phyloP scores from a whole-genome alignment of 371 early-diverging fungal species.

The Coemansia sp. region DNA sequence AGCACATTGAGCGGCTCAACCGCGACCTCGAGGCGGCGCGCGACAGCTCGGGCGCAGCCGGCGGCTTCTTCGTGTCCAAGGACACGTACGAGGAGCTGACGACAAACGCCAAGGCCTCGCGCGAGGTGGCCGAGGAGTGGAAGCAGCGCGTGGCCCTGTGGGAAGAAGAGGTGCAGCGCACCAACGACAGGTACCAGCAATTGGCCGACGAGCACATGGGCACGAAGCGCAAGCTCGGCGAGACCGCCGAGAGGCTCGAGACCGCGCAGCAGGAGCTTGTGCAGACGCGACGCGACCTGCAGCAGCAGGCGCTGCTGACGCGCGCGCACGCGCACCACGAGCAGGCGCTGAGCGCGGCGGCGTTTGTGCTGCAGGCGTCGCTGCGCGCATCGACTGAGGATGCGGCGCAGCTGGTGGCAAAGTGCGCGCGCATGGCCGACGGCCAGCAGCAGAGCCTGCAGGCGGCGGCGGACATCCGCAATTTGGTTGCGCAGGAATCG shows the following conservation, averaged over 20 bases:
- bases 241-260: conserved; percentile 1
- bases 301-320: conserved; percentile 11
- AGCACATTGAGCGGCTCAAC: conserved; percentile 66
- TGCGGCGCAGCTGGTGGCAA: conserved; percentile 8
- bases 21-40: conserved; percentile 56
- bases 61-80: conserved; percentile 44
- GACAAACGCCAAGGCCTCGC: conserved; percentile 14
- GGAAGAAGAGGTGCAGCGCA: conserved; percentile 34
- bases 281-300: background rate
- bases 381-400: conserved; percentile 9
- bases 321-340: conserved; percentile 32
- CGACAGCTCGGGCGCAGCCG: conserved; percentile 24
- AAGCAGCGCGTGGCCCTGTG: conserved; percentile 33
- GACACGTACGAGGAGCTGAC: conserved; percentile 51
- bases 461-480: conserved; percentile 8
- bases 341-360: conserved; percentile 2
- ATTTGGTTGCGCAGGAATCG: background rate
- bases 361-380: conserved; percentile 10
- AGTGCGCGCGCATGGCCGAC: conserved; percentile 12
- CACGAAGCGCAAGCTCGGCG: conserved; percentile 7
- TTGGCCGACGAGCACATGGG: conserved; percentile 1
- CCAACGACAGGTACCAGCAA: background rate
- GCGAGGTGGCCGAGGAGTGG: conserved; percentile 42
- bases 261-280: background rate
- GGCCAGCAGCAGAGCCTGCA: conserved; percentile 19